Evolutionary conservation across 257 asterid genomes (phyloP).

Genomic region (Solanum etuberosum): DNA sequence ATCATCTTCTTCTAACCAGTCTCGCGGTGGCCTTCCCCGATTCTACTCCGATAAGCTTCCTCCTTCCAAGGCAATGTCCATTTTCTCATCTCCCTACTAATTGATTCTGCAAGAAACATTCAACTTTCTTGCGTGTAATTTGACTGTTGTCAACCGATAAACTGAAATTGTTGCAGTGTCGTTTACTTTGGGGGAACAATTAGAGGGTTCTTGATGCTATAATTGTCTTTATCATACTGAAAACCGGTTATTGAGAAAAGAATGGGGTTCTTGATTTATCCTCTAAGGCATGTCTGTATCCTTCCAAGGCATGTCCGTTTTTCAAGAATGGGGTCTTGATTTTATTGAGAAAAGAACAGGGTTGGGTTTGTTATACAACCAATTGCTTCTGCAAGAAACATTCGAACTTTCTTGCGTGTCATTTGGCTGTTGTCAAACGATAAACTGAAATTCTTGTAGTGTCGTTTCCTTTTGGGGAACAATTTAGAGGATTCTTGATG

Average conservation of each 20-base stretch:
- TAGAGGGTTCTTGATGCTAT: not conserved
- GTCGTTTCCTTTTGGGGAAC: not conserved
- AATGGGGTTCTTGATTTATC: not conserved
- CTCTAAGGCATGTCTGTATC: not conserved
- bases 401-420: not conserved
- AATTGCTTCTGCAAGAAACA: not conserved
- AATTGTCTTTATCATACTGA: not conserved
- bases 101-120: not conserved
- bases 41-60: conserved; percentile 77
- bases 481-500: not conserved
- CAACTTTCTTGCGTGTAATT: not conserved
- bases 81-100: not conserved
- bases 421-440: not conserved
- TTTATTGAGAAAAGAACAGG: not conserved
- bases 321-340: not conserved
- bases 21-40: conserved; percentile 95
- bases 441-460: not conserved
- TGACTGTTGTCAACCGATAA: not conserved
- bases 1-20: conserved; percentile 52
- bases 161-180: not conserved
- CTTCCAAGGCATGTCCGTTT: not conserved
- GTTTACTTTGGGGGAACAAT: not conserved
- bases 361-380: not conserved
- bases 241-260: not conserved
- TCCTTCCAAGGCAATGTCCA: conserved; percentile 29